Conservation (phyloP, 257 asterid species). For the Ballota nigra region DNA sequence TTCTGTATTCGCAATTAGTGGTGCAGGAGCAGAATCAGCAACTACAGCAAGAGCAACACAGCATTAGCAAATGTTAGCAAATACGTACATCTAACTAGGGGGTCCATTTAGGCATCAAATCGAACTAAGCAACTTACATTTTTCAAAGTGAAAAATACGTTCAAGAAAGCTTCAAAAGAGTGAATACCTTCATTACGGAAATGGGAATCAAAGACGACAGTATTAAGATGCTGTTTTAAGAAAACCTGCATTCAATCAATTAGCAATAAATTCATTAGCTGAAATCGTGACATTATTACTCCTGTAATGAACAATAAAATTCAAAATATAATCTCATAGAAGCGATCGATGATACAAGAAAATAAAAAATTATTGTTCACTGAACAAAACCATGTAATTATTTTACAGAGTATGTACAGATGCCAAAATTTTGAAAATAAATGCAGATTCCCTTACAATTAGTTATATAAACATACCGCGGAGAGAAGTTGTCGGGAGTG, state of each 20-base stretch:
- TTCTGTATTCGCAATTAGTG: constrained; percentile 26
- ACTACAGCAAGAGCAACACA: constrained; percentile 16
- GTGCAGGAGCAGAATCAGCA: constrained; percentile 21
- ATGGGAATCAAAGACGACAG: constrained; percentile 76
- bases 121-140: background rate
- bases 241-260: constrained; percentile 62
- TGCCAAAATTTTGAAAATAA: background rate
- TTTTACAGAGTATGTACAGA: background rate
- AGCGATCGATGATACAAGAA: background rate
- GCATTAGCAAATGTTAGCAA: background rate
- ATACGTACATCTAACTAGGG: background rate
- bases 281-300: background rate
- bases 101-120: background rate
- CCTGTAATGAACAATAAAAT: background rate
- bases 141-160: background rate
- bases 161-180: background rate
- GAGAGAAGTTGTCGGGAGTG: constrained; percentile 83
- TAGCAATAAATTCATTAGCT: constrained; percentile 6
- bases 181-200: constrained; percentile 44
- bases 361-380: background rate
- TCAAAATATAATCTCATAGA: constrained; percentile 4
- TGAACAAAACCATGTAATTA: background rate
- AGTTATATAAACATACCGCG: constrained; percentile 51
- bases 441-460: background rate
- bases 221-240: constrained; percentile 76